phyloP scores from a whole-genome alignment of 352 stramenopile species.

The Phytophthora aleatoria region DNA sequence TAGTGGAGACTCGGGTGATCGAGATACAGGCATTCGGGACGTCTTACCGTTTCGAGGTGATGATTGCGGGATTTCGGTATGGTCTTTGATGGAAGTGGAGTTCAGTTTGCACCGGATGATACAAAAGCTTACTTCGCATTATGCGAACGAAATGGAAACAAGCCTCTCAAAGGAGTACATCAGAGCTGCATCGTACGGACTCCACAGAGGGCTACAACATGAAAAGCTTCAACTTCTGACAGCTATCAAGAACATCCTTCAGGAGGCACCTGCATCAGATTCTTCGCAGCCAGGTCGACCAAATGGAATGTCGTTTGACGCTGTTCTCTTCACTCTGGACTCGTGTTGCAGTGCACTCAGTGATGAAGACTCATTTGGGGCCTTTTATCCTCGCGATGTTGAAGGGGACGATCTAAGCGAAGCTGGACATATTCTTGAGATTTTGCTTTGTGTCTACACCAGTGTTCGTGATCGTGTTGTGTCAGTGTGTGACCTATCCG shows the following conservation, averaged over 20 bases:
- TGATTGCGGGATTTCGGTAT: conserved; percentile 36
- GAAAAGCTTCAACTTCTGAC: conserved; percentile 27
- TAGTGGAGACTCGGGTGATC: neutral
- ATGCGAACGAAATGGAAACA: conserved; percentile 32
- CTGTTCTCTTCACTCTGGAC: conserved; percentile 44
- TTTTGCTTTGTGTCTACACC: conserved; percentile 45
- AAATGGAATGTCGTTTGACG: conserved; percentile 45
- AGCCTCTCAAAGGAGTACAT: conserved; percentile 47
- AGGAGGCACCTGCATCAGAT: conserved; percentile 1
- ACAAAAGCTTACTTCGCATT: conserved; percentile 38
- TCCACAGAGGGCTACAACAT: conserved; percentile 44
- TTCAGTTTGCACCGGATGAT: conserved; percentile 59
- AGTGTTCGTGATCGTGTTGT: conserved; percentile 35
- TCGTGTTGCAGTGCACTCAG: conserved; percentile 32
- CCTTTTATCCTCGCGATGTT: conserved; percentile 11
- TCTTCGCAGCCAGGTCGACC: conserved; percentile 1
- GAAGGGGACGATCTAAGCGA: conserved; percentile 7
- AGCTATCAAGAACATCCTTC: conserved; percentile 19
- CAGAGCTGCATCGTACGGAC: conserved; percentile 32
- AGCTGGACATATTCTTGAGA: conserved; percentile 29
- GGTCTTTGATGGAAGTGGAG: conserved; percentile 59
- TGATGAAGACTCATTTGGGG: conserved; percentile 20
- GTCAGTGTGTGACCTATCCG: neutral
- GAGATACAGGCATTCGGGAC: neutral
- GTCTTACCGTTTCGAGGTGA: conserved; percentile 4